A percentile compares a stretch with the other conserved stretches of the same genome.
Conservation (phyloP, 345 rosid genomes). For the Brassica nigra region DNA sequence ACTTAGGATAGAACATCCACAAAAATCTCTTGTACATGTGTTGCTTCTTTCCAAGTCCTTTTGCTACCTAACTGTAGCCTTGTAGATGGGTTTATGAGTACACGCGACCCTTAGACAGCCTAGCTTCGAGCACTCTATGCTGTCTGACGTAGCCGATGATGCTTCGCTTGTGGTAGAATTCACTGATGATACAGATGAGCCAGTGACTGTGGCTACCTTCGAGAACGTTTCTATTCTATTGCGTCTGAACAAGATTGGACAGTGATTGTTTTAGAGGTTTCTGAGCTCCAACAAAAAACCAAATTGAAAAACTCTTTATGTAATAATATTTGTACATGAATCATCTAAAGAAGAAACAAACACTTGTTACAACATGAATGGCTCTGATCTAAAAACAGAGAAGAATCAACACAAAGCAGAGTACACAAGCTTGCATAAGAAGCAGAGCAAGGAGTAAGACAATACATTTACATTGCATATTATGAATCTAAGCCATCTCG, state of each 20-base stretch:
- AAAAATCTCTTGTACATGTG: slow-evolving; percentile 85
- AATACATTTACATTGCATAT: slow-evolving; percentile 31
- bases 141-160: neutral
- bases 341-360: neutral
- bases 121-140: slow-evolving; percentile 33
- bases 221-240: slow-evolving; percentile 19
- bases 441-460: neutral
- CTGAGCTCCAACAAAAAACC: neutral
- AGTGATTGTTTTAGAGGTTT: slow-evolving; percentile 22
- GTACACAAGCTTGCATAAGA: neutral
- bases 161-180: slow-evolving; percentile 30
- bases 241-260: slow-evolving; percentile 31
- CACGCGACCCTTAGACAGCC: neutral
- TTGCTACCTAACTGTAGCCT: slow-evolving; percentile 66
- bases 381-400: neutral
- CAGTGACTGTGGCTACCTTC: slow-evolving; percentile 13
- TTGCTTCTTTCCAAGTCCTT: slow-evolving; percentile 76
- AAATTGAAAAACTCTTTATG: too few relatives aligned
- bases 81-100: slow-evolving; percentile 54
- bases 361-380: neutral
- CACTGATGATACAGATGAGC: slow-evolving; percentile 7
- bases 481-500: slow-evolving; percentile 23
- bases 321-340: neutral
- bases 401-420: slow-evolving; percentile 4
- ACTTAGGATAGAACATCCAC: slow-evolving; percentile 47